Percentiles rank a stretch among this genome's conserved stretches.
phyloP scores from a whole-genome alignment of 176 grass and related monocot species.

The Juncus inflexus region DNA sequence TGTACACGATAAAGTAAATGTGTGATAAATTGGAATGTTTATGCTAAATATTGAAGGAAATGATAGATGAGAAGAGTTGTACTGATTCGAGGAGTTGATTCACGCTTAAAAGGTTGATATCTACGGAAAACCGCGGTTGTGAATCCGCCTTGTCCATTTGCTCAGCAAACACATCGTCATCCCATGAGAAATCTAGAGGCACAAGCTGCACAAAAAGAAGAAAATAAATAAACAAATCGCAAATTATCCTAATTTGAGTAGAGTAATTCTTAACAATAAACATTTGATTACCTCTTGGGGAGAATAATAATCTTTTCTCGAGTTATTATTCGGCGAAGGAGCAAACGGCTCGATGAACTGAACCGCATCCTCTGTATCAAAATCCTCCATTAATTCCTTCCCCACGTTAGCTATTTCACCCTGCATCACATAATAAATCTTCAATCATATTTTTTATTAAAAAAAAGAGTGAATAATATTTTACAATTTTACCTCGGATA shows the following conservation, averaged over 20 bases:
- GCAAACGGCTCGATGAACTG: constrained; percentile 50
- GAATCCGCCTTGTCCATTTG: constrained; percentile 45
- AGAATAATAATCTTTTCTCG: constrained; percentile 17
- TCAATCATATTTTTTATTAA: constrained; percentile 3
- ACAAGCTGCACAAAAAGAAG: constrained; percentile 51
- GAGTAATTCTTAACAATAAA: background rate
- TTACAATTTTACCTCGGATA: constrained; percentile 46
- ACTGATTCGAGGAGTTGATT: constrained; percentile 76
- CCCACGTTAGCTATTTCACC: constrained; percentile 48
- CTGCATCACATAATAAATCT: constrained; percentile 32
- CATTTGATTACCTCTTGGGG: constrained; percentile 16
- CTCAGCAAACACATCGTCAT: constrained; percentile 73
- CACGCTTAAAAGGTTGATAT: constrained; percentile 52
- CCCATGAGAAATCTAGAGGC: constrained; percentile 51
- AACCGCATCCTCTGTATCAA: constrained; percentile 64
- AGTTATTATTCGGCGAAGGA: constrained; percentile 20
- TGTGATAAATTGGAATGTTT: background rate
- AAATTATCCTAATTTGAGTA: background rate
- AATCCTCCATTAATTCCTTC: constrained; percentile 83
- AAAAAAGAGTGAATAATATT: background rate
- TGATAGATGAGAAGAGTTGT: constrained; percentile 1
- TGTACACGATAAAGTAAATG: constrained; percentile 28
- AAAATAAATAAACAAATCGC: constrained; percentile 11
- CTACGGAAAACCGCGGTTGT: constrained; percentile 21
- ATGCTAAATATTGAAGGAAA: background rate